Percentiles rank a stretch among this genome's conserved stretches.
These are phyloP conservation scores for Neopestalotiopsis sp. DNA, from an alignment of 2,329 filamentous ascomycete genomes.

Conservation along the genomic window DNA sequence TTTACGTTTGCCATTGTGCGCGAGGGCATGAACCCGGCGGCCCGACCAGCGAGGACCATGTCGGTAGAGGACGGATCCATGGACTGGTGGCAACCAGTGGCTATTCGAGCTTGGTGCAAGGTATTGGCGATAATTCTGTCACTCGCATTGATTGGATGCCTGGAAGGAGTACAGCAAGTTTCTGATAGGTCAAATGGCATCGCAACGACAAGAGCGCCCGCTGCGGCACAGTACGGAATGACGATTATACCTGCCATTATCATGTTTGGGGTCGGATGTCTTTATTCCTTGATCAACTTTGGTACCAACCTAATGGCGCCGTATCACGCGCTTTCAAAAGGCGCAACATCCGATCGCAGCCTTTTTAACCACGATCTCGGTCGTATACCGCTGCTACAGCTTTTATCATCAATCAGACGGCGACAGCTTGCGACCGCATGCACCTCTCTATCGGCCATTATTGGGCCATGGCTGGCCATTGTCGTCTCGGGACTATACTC, in stretches of 20 bases:
- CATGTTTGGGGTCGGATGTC: background rate
- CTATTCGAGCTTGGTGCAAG: constrained; percentile 1
- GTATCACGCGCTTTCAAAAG: constrained; percentile 2
- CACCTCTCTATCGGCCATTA: background rate
- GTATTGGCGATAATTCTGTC: background rate
- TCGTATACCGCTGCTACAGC: constrained; percentile 8
- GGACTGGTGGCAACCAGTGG: constrained; percentile 14
- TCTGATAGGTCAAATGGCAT: constrained; percentile 10
- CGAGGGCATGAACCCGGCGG: constrained; percentile 3
- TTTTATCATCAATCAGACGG: background rate
- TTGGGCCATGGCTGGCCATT: constrained; percentile 14
- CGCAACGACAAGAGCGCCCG: background rate
- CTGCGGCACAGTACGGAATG: background rate
- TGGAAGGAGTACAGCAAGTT: constrained; percentile 14
- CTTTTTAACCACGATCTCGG: constrained; percentile 16
- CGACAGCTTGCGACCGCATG: background rate
- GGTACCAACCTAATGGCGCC: constrained; percentile 8
- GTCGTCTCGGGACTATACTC: constrained; percentile 18
- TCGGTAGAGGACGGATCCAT: background rate
- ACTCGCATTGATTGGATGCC: background rate
- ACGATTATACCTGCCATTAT: constrained; percentile 5
- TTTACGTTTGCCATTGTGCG: constrained; percentile 2
- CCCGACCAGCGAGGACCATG: background rate
- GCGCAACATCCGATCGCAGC: background rate
- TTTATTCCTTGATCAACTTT: constrained; percentile 17